A percentile compares a stretch with the other conserved stretches of the same genome.
Evolutionary conservation across 2,329 filamentous ascomycete species (phyloP).

Genomic region (Tolypocladium endophyticum): DNA sequence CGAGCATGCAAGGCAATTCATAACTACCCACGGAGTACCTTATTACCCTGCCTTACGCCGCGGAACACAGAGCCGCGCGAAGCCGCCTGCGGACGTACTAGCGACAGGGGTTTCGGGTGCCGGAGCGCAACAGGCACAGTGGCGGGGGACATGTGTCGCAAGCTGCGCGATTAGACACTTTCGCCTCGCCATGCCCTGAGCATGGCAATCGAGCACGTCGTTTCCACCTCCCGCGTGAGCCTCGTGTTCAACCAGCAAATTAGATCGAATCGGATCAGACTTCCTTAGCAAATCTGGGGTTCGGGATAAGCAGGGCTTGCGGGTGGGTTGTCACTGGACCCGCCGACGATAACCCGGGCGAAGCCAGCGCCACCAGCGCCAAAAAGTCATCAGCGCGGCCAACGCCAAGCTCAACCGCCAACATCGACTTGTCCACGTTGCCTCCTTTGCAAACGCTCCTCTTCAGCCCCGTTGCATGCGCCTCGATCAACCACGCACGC

Average conservation of each 20-base stretch:
- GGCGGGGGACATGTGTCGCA: not conserved
- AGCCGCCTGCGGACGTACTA: not conserved
- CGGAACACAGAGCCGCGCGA: not conserved
- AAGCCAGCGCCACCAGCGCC: not conserved
- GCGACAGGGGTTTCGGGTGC: not conserved
- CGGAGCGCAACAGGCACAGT: not conserved
- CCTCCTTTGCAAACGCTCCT: not conserved
- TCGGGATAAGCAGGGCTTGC: not conserved
- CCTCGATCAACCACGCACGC: not conserved
- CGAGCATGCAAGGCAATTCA: too few relatives aligned
- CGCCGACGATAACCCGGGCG: conserved; percentile 1
- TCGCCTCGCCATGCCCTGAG: not conserved
- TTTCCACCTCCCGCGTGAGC: not conserved
- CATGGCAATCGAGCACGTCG: not conserved
- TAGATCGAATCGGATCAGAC: not conserved
- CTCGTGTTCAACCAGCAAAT: not conserved
- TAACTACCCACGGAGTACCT: too few relatives aligned
- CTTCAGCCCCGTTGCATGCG: not conserved
- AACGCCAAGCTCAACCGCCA: not conserved
- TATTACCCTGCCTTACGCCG: not conserved
- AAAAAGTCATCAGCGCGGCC: not conserved
- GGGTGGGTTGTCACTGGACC: not conserved
- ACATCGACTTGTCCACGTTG: not conserved
- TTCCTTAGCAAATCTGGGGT: not conserved
- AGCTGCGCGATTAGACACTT: not conserved